phyloP scores from a whole-genome alignment of 176 grass and related monocot genomes.

The Saccharum spontaneum region DNA sequence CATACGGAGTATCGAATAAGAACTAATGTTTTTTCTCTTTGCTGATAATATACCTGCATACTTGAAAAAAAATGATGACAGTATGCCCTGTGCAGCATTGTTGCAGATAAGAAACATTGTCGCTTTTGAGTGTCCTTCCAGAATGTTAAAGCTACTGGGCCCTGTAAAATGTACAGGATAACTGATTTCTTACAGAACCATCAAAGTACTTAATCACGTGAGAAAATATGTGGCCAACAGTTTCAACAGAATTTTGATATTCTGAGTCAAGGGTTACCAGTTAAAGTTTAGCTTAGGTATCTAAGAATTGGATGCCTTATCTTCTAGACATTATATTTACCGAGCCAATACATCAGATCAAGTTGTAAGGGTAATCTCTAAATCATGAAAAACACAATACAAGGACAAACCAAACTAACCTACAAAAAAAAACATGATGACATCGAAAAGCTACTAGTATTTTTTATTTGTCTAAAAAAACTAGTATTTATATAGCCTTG shows the following conservation, averaged over 20 bases:
- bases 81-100: slow-evolving; percentile 97
- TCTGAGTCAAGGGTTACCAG: background rate
- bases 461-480: background rate
- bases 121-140: slow-evolving; percentile 92
- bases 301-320: background rate
- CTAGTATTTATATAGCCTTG: slow-evolving; percentile 9
- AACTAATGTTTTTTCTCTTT: background rate
- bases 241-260: background rate
- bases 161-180: slow-evolving; percentile 47
- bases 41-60: slow-evolving; percentile 72
- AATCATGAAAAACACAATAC: slow-evolving; percentile 1
- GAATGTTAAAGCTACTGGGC: slow-evolving; percentile 79
- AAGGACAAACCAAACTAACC: slow-evolving; percentile 4
- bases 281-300: background rate
- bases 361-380: background rate
- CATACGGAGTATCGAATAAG: slow-evolving; percentile 5
- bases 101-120: slow-evolving; percentile 99
- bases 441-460: slow-evolving; percentile 9
- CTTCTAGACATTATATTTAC: background rate
- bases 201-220: background rate
- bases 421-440: slow-evolving; percentile 1
- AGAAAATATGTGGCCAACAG: slow-evolving; percentile 2
- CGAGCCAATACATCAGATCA: background rate
- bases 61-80: slow-evolving; percentile 98
- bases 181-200: slow-evolving; percentile 25